Conservation (phyloP, 208 protist genomes). For the Tetramitus jugosus region DNA sequence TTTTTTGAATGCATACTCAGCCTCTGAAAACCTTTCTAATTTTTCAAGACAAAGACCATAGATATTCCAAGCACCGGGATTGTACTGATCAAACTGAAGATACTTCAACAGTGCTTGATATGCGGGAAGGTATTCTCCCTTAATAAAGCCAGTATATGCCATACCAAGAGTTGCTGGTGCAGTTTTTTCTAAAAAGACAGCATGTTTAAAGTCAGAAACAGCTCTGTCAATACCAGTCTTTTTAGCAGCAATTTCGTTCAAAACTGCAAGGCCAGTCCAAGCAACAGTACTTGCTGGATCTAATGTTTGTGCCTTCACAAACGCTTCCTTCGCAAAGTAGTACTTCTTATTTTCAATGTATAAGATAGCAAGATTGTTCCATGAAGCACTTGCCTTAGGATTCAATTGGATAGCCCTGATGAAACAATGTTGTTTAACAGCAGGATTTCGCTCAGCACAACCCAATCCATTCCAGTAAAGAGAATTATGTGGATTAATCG, state of each 20-base stretch:
- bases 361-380: neutral
- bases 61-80: neutral
- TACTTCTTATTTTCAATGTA: neutral
- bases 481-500: neutral
- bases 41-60: neutral
- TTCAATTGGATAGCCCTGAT: neutral
- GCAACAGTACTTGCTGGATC: neutral
- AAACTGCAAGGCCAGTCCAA: neutral
- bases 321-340: neutral
- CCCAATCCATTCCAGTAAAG: neutral
- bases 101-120: neutral
- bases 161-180: neutral
- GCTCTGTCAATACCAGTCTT: neutral
- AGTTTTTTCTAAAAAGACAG: neutral
- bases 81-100: neutral
- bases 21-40: neutral
- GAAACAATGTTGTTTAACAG: slow-evolving; percentile 20
- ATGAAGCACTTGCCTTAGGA: neutral
- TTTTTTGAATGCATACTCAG: neutral
- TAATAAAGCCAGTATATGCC: neutral
- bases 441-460: neutral
- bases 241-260: neutral
- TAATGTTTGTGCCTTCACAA: neutral
- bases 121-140: neutral
- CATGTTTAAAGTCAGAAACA: neutral